Evolutionary conservation across 208 protist genomes (phyloP).

Genomic region (Leishmania arabica): DNA sequence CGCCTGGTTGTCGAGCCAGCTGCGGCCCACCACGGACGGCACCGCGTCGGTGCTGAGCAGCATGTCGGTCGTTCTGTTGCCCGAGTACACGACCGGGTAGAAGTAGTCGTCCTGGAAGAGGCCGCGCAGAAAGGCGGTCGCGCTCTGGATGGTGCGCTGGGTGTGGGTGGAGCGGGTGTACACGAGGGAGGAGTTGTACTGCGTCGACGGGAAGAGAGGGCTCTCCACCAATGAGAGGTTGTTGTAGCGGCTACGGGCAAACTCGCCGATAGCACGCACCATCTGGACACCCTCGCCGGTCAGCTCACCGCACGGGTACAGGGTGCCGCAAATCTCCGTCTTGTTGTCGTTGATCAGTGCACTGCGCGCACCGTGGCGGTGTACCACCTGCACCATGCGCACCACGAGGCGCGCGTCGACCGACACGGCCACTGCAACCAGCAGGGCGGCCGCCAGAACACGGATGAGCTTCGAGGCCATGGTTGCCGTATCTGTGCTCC

Average conservation of each 20-base stretch:
- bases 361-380: slow-evolving; percentile 48
- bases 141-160: slow-evolving; percentile 62
- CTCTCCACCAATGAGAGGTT: slow-evolving; percentile 34
- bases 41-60: slow-evolving; percentile 44
- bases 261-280: slow-evolving; percentile 38
- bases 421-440: slow-evolving; percentile 14
- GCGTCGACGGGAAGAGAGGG: slow-evolving; percentile 38
- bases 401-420: slow-evolving; percentile 31
- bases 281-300: slow-evolving; percentile 41
- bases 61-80: slow-evolving; percentile 41
- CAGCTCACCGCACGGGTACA: slow-evolving; percentile 48
- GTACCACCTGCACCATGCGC: slow-evolving; percentile 47
- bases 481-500: background rate
- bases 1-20: slow-evolving; percentile 23
- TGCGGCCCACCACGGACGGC: slow-evolving; percentile 32
- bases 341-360: slow-evolving; percentile 33
- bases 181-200: slow-evolving; percentile 52
- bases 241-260: slow-evolving; percentile 49
- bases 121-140: slow-evolving; percentile 47
- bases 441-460: slow-evolving; percentile 14
- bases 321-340: slow-evolving; percentile 34
- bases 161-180: slow-evolving; percentile 58
- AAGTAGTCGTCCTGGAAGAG: slow-evolving; percentile 50
- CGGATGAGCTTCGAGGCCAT: slow-evolving; percentile 3
- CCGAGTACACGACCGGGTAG: slow-evolving; percentile 51